Evolutionary conservation across 2,329 filamentous ascomycete genomes (phyloP), one percentile per base, ranked within the genome.

Genomic region (Epicoccum sorghinum): DNA sequence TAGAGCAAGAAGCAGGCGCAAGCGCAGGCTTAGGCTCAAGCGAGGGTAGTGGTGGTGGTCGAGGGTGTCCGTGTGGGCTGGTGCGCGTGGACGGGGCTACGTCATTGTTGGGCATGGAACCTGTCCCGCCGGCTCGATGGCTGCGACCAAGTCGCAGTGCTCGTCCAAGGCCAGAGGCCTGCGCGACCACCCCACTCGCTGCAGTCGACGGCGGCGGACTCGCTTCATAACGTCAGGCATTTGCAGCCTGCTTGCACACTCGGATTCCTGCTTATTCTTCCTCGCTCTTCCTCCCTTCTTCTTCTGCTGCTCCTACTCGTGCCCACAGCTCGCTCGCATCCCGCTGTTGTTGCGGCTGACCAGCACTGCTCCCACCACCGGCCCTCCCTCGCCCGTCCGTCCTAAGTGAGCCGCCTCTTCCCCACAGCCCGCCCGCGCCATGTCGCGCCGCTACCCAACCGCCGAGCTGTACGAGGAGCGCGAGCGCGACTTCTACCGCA

Each of bases 391-490:
- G 47, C 23, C 27, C 35, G 9, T 23, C 46, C 42, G 38, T 44
- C 40, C 53, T 52, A 47, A 42, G 47, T 12, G 13, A 12, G 7
- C 55, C 36, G 53, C 49, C 60, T 52, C 55, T 56, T 52, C 47
- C 58, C 53, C 51, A 45, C 55, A 51, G 58, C 59, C 55, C 50
- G 38, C 47, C 52, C 48, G 51, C 57, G 55, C 66, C 62, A 78
- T 79, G 77, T 77, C 78, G 59, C 77, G 78, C 52, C 72, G 75
- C 67, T 79, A 79, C 60, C 76, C 75, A 30, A 75, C 76, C 30
- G 74, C 78, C 52, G 78, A 80, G 64, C 70, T 77, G 61, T 80
- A 80, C 62, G 78, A 80, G 46, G 78, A 81, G 64, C 76, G 78
- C 48, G 76, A 81, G 63, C 74, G 79, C 57, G 80, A 82, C 59